These are phyloP conservation scores for Chlamydomonas schloesseri DNA, from an alignment of 139 green algal species.

Conservation along the genomic window DNA sequence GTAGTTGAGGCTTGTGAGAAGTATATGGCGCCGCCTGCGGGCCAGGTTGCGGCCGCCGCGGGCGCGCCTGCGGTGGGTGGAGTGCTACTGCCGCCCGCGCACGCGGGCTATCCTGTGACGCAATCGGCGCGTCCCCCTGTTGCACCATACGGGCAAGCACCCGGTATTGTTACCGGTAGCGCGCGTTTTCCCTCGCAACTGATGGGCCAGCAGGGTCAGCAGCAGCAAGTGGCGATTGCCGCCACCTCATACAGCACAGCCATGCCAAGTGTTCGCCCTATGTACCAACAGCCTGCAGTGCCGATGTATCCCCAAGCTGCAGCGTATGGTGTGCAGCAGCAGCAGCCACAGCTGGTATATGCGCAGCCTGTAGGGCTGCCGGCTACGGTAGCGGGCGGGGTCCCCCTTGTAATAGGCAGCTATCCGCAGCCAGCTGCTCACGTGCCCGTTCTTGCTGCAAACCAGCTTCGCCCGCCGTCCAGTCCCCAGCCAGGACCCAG, in stretches of 20 bases:
- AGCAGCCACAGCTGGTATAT: not conserved
- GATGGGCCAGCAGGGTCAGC: too few relatives aligned
- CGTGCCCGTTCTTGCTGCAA: too few relatives aligned
- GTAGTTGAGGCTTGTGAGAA: conserved; percentile 27
- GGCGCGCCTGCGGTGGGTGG: not conserved
- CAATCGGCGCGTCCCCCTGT: not conserved
- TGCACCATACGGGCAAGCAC: not conserved
- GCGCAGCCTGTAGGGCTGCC: not conserved
- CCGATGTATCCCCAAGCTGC: not conserved
- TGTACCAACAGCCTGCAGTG: not conserved
- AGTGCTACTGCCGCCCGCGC: not conserved
- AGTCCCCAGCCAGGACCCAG: conserved; percentile 7
- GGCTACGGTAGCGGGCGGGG: too few relatives aligned
- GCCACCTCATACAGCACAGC: too few relatives aligned
- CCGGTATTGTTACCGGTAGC: too few relatives aligned
- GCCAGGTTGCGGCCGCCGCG: not conserved
- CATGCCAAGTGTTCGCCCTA: too few relatives aligned
- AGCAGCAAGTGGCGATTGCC: too few relatives aligned
- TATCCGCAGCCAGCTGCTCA: not conserved
- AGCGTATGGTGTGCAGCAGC: not conserved
- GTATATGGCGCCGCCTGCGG: conserved; percentile 16
- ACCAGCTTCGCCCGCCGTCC: not conserved
- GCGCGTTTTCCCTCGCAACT: too few relatives aligned
- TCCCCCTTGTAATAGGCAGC: not conserved
- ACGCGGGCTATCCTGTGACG: conserved; percentile 20